Evolutionary conservation across 2,329 filamentous ascomycete species (phyloP).

Genomic region (Pseudocercospora ulei): DNA sequence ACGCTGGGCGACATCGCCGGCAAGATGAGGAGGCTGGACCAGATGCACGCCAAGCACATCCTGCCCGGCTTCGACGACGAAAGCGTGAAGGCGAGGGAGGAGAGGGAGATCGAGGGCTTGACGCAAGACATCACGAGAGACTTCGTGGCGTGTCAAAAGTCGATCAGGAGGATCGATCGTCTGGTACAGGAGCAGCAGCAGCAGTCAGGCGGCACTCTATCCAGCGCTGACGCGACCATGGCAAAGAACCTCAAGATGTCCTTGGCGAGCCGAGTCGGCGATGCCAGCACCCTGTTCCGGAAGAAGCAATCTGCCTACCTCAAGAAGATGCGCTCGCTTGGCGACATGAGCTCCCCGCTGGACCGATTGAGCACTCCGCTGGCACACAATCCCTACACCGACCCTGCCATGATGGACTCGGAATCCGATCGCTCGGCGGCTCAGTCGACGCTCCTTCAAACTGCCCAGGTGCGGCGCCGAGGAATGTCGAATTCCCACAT

Average conservation of each 20-base stretch:
- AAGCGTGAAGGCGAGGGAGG: slow-evolving; percentile 74
- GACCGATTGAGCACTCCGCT: slow-evolving; percentile 41
- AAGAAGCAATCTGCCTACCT: slow-evolving; percentile 97
- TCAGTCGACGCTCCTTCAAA: slow-evolving; percentile 75
- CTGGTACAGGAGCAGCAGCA: slow-evolving; percentile 75
- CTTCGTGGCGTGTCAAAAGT: slow-evolving; percentile 82
- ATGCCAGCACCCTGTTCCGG: slow-evolving; percentile 80
- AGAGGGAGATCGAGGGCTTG: slow-evolving; percentile 77
- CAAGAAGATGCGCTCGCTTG: slow-evolving; percentile 48
- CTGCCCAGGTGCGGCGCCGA: slow-evolving; percentile 51
- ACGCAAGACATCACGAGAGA: slow-evolving; percentile 81
- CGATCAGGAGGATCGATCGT: slow-evolving; percentile 75
- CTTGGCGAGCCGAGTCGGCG: slow-evolving; percentile 76
- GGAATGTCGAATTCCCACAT: slow-evolving; percentile 69
- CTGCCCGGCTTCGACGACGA: slow-evolving; percentile 95
- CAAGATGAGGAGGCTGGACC: slow-evolving; percentile 76
- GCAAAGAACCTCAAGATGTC: slow-evolving; percentile 92
- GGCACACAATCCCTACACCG: slow-evolving; percentile 57
- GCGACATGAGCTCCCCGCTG: slow-evolving; percentile 43
- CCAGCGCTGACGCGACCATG: slow-evolving; percentile 83
- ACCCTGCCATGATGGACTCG: slow-evolving; percentile 83
- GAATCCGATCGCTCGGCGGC: slow-evolving; percentile 89
- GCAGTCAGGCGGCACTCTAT: slow-evolving; percentile 53
- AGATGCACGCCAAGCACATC: slow-evolving; percentile 93
- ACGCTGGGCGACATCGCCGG: slow-evolving; percentile 67